A percentile compares a stretch with the other conserved stretches of the same genome.
Evolutionary conservation across 257 asterid species (phyloP).

Genomic region (Solanum arcanum): DNA sequence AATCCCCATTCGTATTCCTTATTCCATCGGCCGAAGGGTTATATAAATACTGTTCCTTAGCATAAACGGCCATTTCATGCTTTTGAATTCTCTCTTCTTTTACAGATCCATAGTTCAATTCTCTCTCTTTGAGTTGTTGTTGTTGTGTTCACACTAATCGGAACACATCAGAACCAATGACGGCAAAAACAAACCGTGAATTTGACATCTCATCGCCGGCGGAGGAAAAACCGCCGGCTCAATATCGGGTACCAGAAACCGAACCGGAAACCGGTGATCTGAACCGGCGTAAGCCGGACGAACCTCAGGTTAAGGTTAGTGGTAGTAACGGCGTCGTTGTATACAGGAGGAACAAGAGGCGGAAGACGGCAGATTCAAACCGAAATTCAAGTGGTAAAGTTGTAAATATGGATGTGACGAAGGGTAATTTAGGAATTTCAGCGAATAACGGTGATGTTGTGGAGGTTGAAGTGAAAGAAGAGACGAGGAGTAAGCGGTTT

Average conservation of each 20-base stretch:
- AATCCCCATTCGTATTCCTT: background rate
- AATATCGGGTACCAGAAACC: slow-evolving; percentile 8
- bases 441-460: slow-evolving; percentile 26
- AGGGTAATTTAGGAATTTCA: slow-evolving; percentile 11
- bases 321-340: slow-evolving; percentile 55
- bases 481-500: slow-evolving; percentile 31
- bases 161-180: background rate
- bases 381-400: background rate
- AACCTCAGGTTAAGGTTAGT: slow-evolving; percentile 29
- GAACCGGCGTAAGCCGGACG: background rate
- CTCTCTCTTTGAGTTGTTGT: background rate
- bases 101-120: slow-evolving; percentile 20
- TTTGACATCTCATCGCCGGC: background rate
- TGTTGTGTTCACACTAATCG: background rate
- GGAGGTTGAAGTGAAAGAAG: slow-evolving; percentile 55
- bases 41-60: background rate
- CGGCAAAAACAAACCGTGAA: background rate
- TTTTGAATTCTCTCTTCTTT: slow-evolving; percentile 1
- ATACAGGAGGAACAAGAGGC: slow-evolving; percentile 57
- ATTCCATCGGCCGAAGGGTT: background rate
- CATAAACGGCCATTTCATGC: background rate
- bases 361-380: slow-evolving; percentile 18
- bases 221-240: slow-evolving; percentile 6
- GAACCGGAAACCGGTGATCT: slow-evolving; percentile 12
- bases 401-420: slow-evolving; percentile 10